Conservation (phyloP, 1,284 basidiomycete genomes). For the Sporisorium scitamineum region DNA sequence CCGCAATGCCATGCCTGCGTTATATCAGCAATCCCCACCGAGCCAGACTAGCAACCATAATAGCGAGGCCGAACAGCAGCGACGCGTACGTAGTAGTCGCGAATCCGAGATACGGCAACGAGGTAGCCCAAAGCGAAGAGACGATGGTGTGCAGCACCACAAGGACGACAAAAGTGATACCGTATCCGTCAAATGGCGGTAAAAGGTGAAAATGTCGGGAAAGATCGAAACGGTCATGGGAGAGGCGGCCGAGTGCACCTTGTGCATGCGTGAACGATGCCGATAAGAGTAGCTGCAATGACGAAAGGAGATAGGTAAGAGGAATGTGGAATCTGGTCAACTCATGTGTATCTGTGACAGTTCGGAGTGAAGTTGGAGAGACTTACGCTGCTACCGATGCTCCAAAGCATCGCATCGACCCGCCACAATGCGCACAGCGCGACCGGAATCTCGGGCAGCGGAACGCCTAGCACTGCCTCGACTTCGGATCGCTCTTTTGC, state of each 20-base stretch:
- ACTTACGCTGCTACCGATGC: conserved; percentile 54
- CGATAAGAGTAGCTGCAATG: conserved; percentile 46
- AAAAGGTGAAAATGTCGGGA: conserved; percentile 47
- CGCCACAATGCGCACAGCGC: conserved; percentile 62
- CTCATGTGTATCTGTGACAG: background rate
- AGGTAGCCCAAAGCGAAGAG: conserved; percentile 55
- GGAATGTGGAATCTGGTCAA: background rate
- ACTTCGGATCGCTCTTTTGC: conserved; percentile 57
- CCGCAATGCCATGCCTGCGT: background rate
- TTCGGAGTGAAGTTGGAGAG: background rate
- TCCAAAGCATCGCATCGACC: conserved; percentile 64
- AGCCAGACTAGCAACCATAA: conserved; percentile 56
- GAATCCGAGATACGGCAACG: conserved; percentile 56
- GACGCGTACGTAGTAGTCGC: conserved; percentile 59
- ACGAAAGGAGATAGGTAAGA: background rate
- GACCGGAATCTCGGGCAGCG: conserved; percentile 55
- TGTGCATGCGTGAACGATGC: conserved; percentile 59
- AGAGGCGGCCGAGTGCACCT: conserved; percentile 41
- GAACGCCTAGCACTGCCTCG: conserved; percentile 58
- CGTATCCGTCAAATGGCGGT: conserved; percentile 38
- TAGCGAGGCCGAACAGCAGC: conserved; percentile 58
- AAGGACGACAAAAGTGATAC: conserved; percentile 43
- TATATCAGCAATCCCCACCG: conserved; percentile 60
- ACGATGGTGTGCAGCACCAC: conserved; percentile 57
- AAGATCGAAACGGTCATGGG: conserved; percentile 25